phyloP scores from a whole-genome alignment of 2,329 filamentous ascomycete genomes.

The Talaromyces marneffei region DNA sequence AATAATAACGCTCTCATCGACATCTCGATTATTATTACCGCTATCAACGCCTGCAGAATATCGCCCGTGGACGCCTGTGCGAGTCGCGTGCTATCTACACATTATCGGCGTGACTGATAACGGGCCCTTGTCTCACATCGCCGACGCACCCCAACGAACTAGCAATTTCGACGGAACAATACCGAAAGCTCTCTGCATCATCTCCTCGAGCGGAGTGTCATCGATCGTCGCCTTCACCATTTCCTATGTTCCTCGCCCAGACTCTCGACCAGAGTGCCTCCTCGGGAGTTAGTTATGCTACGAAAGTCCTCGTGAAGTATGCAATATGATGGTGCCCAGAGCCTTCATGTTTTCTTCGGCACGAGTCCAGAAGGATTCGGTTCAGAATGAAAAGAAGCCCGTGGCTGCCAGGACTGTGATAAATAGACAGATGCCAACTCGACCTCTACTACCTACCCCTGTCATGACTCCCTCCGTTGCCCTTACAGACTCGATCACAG shows the following conservation, averaged over 20 bases:
- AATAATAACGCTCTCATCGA: background rate
- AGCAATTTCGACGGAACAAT: background rate
- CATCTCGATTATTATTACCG: background rate
- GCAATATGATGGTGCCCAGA: constrained; percentile 38
- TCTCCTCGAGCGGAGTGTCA: background rate
- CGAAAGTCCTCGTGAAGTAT: constrained; percentile 16
- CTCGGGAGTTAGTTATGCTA: constrained; percentile 25
- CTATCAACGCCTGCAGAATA: background rate
- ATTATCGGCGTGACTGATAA: constrained; percentile 5
- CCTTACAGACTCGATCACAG: constrained; percentile 3
- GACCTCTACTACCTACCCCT: constrained; percentile 14
- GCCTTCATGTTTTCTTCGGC: constrained; percentile 34
- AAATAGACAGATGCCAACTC: constrained; percentile 6
- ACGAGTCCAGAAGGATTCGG: constrained; percentile 20
- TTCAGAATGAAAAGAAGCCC: constrained; percentile 17
- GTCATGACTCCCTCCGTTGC: constrained; percentile 17
- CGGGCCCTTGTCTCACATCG: background rate
- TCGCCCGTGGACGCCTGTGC: background rate
- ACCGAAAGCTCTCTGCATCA: background rate
- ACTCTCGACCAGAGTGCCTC: constrained; percentile 37
- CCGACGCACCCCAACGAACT: background rate
- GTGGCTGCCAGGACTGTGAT: constrained; percentile 1
- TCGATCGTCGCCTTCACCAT: background rate
- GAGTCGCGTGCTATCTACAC: constrained; percentile 9
- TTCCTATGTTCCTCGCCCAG: constrained; percentile 36